These are phyloP conservation scores for Scutellaria barbata DNA, from an alignment of 257 asterid genomes.

Conservation along the genomic window DNA sequence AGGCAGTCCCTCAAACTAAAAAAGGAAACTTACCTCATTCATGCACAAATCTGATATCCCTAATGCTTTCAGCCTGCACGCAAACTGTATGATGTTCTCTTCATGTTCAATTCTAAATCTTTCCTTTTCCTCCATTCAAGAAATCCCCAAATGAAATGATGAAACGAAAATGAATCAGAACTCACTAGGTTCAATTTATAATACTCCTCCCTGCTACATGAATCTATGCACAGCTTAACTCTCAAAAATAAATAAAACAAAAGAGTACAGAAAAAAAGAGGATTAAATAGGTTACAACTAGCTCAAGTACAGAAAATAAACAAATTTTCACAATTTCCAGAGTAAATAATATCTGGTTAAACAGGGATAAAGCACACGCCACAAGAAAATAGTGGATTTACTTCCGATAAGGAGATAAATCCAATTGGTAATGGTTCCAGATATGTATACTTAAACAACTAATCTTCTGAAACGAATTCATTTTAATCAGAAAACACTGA, in stretches of 20 bases:
- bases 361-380: not conserved
- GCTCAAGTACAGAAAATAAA: not conserved
- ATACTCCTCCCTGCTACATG: not conserved
- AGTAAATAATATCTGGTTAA: not conserved
- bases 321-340: constrained; percentile 13
- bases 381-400: not conserved
- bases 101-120: constrained; percentile 49
- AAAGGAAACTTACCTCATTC: constrained; percentile 51
- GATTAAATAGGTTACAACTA: not conserved
- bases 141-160: constrained; percentile 38
- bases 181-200: not conserved
- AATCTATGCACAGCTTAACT: not conserved
- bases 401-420: not conserved
- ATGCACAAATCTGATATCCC: constrained; percentile 64
- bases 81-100: constrained; percentile 43
- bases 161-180: constrained; percentile 34
- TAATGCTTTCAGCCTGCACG: constrained; percentile 54
- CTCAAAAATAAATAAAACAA: not conserved
- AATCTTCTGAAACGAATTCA: constrained; percentile 15
- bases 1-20: not conserved
- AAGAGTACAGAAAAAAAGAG: not conserved
- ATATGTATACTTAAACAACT: constrained; percentile 1
- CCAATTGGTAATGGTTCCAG: not conserved
- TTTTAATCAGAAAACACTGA: not conserved
- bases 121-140: constrained; percentile 49